These are phyloP conservation scores for Polyporus arcularius DNA, from an alignment of 768 basidiomycete species.

Conservation along the genomic window DNA sequence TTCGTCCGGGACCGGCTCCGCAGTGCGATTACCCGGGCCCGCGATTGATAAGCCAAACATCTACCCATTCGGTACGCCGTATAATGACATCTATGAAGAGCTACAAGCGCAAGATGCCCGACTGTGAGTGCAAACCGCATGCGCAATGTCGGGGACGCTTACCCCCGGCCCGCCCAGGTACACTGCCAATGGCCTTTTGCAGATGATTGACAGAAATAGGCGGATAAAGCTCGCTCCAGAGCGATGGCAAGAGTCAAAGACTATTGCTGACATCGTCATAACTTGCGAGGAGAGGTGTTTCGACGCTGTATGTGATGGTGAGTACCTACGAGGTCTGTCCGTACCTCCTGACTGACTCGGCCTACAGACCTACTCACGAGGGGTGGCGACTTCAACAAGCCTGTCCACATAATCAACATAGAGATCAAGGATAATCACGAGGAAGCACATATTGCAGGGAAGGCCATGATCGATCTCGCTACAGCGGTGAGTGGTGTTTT, in stretches of 20 bases:
- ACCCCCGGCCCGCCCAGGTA: constrained; percentile 54
- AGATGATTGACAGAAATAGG: constrained; percentile 96
- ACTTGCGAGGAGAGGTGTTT: constrained; percentile 99
- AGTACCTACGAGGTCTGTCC: constrained; percentile 26
- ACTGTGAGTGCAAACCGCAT: constrained; percentile 52
- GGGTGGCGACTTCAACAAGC: constrained; percentile 90
- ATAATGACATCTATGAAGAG: constrained; percentile 94
- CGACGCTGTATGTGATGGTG: constrained; percentile 97
- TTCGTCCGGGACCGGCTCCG: constrained; percentile 95
- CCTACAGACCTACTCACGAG: constrained; percentile 75
- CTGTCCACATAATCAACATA: constrained; percentile 95
- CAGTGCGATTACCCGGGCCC: constrained; percentile 93
- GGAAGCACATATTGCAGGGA: constrained; percentile 94
- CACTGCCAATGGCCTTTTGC: constrained; percentile 87
- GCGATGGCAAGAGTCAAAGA: constrained; percentile 91
- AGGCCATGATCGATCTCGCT: constrained; percentile 91
- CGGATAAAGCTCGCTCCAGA: constrained; percentile 91
- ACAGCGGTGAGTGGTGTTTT: constrained; percentile 61
- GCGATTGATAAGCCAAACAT: constrained; percentile 98
- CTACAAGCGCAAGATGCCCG: constrained; percentile 78
- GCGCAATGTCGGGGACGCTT: not conserved
- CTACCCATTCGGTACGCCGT: constrained; percentile 95
- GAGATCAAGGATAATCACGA: constrained; percentile 99
- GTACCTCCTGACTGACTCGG: constrained; percentile 4
- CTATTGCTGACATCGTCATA: constrained; percentile 93